These are phyloP conservation scores for Daphne laureola DNA, from an alignment of 441 rosid genomes.

Conservation along the genomic window DNA sequence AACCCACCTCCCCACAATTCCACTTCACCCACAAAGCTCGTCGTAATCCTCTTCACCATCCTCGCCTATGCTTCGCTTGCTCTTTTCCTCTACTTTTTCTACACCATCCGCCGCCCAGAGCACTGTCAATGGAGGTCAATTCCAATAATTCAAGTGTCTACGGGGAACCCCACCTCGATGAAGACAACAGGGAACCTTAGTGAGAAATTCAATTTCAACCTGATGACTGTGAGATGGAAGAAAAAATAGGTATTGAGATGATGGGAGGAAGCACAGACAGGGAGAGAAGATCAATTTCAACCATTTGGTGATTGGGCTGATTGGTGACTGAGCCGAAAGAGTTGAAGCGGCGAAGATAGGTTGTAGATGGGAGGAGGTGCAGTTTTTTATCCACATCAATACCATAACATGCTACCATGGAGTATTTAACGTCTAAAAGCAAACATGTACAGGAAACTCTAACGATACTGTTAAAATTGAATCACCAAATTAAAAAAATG, in stretches of 20 bases:
- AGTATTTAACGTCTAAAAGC: too few relatives aligned
- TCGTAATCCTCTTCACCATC: constrained; percentile 14
- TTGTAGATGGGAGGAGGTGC: too few relatives aligned
- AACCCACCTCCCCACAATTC: background rate
- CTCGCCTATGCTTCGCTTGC: constrained; percentile 16
- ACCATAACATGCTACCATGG: too few relatives aligned
- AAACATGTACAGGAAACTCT: too few relatives aligned
- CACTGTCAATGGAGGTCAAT: constrained; percentile 12
- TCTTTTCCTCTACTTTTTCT: constrained; percentile 12
- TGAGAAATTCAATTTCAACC: constrained; percentile 12
- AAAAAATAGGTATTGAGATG: background rate
- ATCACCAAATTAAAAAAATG: too few relatives aligned
- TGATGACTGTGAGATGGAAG: constrained; percentile 15
- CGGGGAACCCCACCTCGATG: constrained; percentile 14
- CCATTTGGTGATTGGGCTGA: too few relatives aligned
- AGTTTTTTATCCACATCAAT: too few relatives aligned
- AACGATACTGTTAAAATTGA: too few relatives aligned
- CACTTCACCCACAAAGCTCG: background rate
- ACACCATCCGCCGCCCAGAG: constrained; percentile 6
- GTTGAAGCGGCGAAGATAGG: too few relatives aligned
- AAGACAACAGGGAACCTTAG: constrained; percentile 9
- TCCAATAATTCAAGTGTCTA: background rate
- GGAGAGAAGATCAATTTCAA: constrained; percentile 52
- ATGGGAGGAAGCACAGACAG: constrained; percentile 20
- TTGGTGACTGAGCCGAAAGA: too few relatives aligned